These are phyloP conservation scores for Ganoderma lingzhi DNA, from an alignment of 1,284 basidiomycete genomes.

Conservation along the genomic window DNA sequence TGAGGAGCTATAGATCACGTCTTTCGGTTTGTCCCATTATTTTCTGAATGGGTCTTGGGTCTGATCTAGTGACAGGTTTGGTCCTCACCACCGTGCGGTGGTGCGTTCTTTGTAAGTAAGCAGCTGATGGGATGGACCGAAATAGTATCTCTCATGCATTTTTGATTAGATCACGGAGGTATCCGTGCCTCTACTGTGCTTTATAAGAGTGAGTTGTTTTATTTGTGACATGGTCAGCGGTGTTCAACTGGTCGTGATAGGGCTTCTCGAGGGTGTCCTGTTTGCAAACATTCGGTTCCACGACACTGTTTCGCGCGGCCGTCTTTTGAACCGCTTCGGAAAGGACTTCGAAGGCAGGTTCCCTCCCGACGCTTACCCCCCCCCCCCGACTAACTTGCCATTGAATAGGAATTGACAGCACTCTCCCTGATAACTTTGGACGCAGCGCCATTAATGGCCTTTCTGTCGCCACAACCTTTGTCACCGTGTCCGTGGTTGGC, in stretches of 20 bases:
- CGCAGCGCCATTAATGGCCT: slow-evolving; percentile 72
- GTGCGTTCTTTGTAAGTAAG: slow-evolving; percentile 66
- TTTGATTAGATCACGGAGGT: slow-evolving; percentile 63
- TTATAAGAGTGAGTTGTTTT: slow-evolving; percentile 64
- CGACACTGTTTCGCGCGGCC: slow-evolving; percentile 89
- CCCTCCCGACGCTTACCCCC: neutral
- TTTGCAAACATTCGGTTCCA: slow-evolving; percentile 95
- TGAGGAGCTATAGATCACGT: slow-evolving; percentile 22
- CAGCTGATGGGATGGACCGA: no score
- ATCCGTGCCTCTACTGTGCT: slow-evolving; percentile 75
- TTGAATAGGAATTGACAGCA: slow-evolving; percentile 81
- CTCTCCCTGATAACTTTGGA: slow-evolving; percentile 87
- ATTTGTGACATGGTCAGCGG: slow-evolving; percentile 5
- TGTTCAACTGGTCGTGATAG: slow-evolving; percentile 41
- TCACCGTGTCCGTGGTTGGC: slow-evolving; percentile 83
- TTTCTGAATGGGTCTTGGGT: neutral
- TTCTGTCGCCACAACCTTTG: slow-evolving; percentile 68
- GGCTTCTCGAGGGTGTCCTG: slow-evolving; percentile 84
- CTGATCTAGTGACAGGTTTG: slow-evolving; percentile 52
- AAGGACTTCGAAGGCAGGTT: slow-evolving; percentile 88
- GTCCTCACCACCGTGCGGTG: slow-evolving; percentile 71
- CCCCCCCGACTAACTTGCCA: neutral
- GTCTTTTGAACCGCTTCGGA: slow-evolving; percentile 89
- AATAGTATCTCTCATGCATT: neutral
- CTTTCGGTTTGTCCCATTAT: slow-evolving; percentile 27